These are phyloP conservation scores for Podospora tetraspora DNA, from an alignment of 495 filamentous ascomycete genomes.

Conservation along the genomic window DNA sequence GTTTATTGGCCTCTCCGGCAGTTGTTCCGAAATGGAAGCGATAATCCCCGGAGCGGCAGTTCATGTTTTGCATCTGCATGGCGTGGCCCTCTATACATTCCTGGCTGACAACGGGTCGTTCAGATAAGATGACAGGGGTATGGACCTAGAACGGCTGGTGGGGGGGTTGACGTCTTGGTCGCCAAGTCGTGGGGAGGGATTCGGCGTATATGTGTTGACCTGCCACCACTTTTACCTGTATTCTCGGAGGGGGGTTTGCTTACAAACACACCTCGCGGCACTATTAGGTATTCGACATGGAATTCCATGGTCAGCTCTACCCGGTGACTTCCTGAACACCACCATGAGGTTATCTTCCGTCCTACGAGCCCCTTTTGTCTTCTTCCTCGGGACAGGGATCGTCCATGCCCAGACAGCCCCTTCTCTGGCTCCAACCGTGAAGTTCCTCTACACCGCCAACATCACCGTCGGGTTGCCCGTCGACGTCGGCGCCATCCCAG, in stretches of 20 bases:
- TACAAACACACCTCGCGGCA: too few species aligned
- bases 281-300: not conserved
- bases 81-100: not conserved
- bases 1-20: not conserved
- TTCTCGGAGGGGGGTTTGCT: not conserved
- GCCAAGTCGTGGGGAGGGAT: not conserved
- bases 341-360: not conserved
- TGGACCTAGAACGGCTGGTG: not conserved
- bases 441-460: conserved; percentile 17
- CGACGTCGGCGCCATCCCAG: conserved; percentile 18
- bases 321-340: not conserved
- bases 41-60: not conserved
- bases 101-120: not conserved
- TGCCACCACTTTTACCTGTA: not conserved
- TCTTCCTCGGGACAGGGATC: not conserved
- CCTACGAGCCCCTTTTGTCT: not conserved
- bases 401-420: not conserved
- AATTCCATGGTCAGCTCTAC: not conserved
- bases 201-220: not conserved
- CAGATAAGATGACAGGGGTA: not conserved
- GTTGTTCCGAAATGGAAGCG: not conserved
- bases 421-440: conserved; percentile 4
- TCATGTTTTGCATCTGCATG: not conserved
- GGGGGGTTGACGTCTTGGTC: not conserved
- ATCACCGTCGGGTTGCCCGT: conserved; percentile 18